Evolutionary conservation across 2,329 filamentous ascomycete species (phyloP), one percentile per base, ranked within the genome.

Genomic region (Paecilomyces formosus): DNA sequence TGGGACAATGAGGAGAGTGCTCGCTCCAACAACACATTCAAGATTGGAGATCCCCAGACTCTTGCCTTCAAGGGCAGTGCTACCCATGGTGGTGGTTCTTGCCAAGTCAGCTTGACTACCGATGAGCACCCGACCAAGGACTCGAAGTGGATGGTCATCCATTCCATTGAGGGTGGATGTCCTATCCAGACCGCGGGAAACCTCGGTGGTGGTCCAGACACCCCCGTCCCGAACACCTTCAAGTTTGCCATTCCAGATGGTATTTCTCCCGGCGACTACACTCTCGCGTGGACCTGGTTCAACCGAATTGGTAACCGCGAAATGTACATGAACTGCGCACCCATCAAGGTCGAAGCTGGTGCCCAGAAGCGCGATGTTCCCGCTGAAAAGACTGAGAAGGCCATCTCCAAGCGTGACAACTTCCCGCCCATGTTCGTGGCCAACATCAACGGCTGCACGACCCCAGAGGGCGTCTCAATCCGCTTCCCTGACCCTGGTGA

Each of bases 311-410:
- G 94, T 2, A 96, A 96, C 78, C 87, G 92, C 0, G 94, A 97
- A 72, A 91, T 96, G 82, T 97, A 97, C 81, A 96, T 96, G 92
- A 95, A 96, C 82, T 99, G 93, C 66, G 90, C 88, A 0, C 85
- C 90, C 0, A 74, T 96, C 54, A 82, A 80, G 0, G 80, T 97
- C 24, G 84, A 83, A 0, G 76, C 74, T 3, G 75, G 76, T 22
- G 73, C 77, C 1, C 70, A 74, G 56, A 82, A 85, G 69, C 71
- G 78, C 6, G 69, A 68, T 35, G 65, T 26, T 26, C 5, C 24
- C 24, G 5, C 24, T 26, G 24, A 26, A 26, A 26, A 26, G 24
- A 26, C 24, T 26, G 24, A 26, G 24, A 26, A 69, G 62, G 66
- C 69, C 57, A 62, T 84, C 58, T 73, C 78, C 1, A 83, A 83